Percentiles rank a stretch among this genome's conserved stretches.
Evolutionary conservation across 78 protist species (phyloP).

Genomic region (Mastigamoeba balamuthi): DNA sequence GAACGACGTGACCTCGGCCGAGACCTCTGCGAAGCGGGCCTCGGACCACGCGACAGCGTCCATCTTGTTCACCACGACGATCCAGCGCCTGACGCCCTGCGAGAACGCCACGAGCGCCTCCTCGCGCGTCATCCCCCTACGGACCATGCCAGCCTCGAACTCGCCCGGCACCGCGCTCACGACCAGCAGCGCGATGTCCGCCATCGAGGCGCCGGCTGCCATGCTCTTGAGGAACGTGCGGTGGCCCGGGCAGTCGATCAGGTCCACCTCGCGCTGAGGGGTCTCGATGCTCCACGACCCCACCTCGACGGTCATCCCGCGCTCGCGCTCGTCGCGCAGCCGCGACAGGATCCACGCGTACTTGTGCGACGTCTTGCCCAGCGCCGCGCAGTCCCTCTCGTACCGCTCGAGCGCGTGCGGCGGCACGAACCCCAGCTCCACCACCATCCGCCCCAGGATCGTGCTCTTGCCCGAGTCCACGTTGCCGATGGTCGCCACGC

Average conservation of each 20-base stretch:
- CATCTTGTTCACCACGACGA: background rate
- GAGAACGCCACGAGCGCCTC: background rate
- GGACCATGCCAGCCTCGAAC: slow-evolving; percentile 38
- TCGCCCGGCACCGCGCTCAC: slow-evolving; percentile 39
- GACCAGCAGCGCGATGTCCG: slow-evolving; percentile 54
- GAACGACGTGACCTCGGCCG: background rate
- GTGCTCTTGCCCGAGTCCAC: slow-evolving; percentile 25
- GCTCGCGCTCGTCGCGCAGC: background rate
- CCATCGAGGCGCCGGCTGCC: slow-evolving; percentile 48
- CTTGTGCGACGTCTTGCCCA: slow-evolving; percentile 1
- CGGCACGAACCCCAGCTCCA: background rate
- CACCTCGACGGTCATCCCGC: background rate
- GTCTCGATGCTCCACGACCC: background rate
- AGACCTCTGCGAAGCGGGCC: background rate
- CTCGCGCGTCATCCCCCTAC: background rate
- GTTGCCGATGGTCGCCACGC: background rate
- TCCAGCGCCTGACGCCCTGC: background rate
- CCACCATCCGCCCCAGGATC: slow-evolving; percentile 13
- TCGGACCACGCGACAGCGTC: background rate
- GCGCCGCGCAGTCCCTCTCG: background rate
- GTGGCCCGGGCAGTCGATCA: slow-evolving; percentile 83
- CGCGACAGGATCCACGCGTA: background rate
- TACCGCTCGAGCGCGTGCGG: background rate
- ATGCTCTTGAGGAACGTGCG: slow-evolving; percentile 45
- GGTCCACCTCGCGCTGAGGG: slow-evolving; percentile 10